Evolutionary conservation across 2,329 filamentous ascomycete species (phyloP).

Genomic region (Xylariomycetidae sp.): DNA sequence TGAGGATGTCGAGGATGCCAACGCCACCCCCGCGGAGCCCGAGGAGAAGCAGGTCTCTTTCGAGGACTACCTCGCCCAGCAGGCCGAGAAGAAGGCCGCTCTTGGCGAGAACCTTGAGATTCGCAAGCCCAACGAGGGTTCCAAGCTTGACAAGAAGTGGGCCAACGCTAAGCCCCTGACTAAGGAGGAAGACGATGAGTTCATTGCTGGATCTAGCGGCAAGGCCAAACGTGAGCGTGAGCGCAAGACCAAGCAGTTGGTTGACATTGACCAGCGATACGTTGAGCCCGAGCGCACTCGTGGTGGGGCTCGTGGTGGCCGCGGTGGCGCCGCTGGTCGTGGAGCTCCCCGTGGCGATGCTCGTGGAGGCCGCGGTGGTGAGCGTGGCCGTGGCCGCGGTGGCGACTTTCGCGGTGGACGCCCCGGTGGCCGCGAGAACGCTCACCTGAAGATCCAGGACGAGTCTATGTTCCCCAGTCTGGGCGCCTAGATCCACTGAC

Average conservation of each 20-base stretch:
- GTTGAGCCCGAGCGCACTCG: constrained; percentile 61
- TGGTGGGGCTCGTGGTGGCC: constrained; percentile 46
- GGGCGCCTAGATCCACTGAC: constrained; percentile 37
- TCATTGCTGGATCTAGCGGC: constrained; percentile 66
- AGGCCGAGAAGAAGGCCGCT: constrained; percentile 67
- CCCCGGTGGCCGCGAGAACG: constrained; percentile 31
- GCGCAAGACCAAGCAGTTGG: constrained; percentile 82
- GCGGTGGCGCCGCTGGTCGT: constrained; percentile 43
- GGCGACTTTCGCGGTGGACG: constrained; percentile 41
- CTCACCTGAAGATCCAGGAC: constrained; percentile 48
- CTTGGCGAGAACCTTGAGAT: constrained; percentile 60
- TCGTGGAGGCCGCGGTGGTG: constrained; percentile 30
- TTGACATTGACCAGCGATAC: constrained; percentile 84
- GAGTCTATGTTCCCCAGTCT: constrained; percentile 56
- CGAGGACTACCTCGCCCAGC: constrained; percentile 74
- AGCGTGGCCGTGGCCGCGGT: constrained; percentile 42
- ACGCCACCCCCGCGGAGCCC: constrained; percentile 49
- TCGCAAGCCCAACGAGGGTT: constrained; percentile 89
- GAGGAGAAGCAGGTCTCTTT: constrained; percentile 90
- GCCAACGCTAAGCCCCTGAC: constrained; percentile 68
- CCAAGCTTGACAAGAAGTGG: constrained; percentile 88
- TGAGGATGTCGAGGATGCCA: constrained; percentile 37
- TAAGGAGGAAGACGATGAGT: constrained; percentile 66
- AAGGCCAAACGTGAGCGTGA: constrained; percentile 83
- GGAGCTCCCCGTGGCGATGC: constrained; percentile 42